Base-by-base conservation (phyloP, 2,329 filamentous ascomycete genomes). In the Aspergillus pseudotamarii region DNA sequence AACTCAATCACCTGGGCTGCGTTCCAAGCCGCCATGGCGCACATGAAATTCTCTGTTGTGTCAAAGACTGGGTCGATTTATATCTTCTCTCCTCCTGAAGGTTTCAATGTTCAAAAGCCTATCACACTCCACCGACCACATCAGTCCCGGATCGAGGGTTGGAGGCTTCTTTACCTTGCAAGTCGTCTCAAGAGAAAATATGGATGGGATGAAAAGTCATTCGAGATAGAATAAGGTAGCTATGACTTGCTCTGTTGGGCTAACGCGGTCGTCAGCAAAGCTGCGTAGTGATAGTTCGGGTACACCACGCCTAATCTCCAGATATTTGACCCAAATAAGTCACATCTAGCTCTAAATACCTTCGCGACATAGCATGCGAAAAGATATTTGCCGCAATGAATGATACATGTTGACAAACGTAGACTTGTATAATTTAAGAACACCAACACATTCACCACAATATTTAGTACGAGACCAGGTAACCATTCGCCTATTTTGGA, bases 61-160 rank as follows among this genome's bases (percentile, higher is more conserved):
- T 77, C 80, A 1, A 80, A 74, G 61, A 76, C 76, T 41, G 81
- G 81, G 3, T 83, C 81, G 0, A 74, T 80, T 2, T 82, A 78
- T 64, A 82, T 66, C 54, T 70, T 70, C 23, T 48, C 21, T 1
- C 68, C 68, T 9, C 58, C 63, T 2, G 14, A 58, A 30, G 56
- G 59, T 5, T 57, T 55, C 34, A 23, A n/a, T 2, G n/a, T 50
- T 1, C 23, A 48, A 21, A 41, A 36, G 56, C 14, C 60, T 0
- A 50, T 66, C 34, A 66, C 59, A 2, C 28, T 65, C 12, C 63
- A 65, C 11, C 54, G 64, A 9, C 64, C 63, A 5, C 63, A 61
- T 26, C 32, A 58, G 6, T 59, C 50, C 14, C 43, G 28, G 1
- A 61, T 65, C 43, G 60, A 66, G 16, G 63, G 64, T 1, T 59